These are phyloP conservation scores for Eurotiales sp. DNA, from an alignment of 2,329 filamentous ascomycete species.

Conservation along the genomic window DNA sequence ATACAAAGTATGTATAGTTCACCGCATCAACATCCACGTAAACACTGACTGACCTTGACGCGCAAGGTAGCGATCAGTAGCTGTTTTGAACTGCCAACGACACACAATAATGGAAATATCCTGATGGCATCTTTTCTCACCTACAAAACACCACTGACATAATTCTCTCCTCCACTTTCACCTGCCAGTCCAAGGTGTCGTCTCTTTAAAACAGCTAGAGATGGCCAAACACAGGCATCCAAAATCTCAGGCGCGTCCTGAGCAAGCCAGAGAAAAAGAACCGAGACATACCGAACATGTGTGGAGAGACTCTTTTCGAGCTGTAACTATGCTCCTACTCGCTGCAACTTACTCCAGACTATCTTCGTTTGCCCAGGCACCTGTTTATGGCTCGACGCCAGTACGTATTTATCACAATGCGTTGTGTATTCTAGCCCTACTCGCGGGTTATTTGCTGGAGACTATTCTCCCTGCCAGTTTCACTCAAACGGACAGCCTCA, in stretches of 20 bases:
- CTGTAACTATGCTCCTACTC: conserved; percentile 34
- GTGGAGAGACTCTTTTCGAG: conserved; percentile 23
- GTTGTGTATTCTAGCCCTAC: conserved; percentile 62
- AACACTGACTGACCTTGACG: neutral
- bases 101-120: neutral
- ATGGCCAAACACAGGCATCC: conserved; percentile 7
- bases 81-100: neutral
- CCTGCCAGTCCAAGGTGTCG: too few relatives aligned
- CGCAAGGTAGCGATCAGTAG: neutral
- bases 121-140: neutral
- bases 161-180: too few relatives aligned
- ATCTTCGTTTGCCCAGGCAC: conserved; percentile 68
- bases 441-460: conserved; percentile 69
- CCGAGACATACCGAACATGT: neutral
- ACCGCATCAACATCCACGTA: neutral
- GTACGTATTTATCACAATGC: conserved; percentile 67
- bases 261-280: neutral
- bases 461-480: conserved; percentile 48
- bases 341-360: conserved; percentile 39
- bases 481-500: conserved; percentile 48
- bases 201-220: neutral
- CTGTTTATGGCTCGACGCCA: conserved; percentile 83
- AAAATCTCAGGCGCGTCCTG: neutral
- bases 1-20: neutral
- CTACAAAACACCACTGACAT: too few relatives aligned